Evolutionary conservation across 2,329 filamentous ascomycete genomes (phyloP), one percentile per base, ranked within the genome.

Genomic region (Aspergillus sp.): DNA sequence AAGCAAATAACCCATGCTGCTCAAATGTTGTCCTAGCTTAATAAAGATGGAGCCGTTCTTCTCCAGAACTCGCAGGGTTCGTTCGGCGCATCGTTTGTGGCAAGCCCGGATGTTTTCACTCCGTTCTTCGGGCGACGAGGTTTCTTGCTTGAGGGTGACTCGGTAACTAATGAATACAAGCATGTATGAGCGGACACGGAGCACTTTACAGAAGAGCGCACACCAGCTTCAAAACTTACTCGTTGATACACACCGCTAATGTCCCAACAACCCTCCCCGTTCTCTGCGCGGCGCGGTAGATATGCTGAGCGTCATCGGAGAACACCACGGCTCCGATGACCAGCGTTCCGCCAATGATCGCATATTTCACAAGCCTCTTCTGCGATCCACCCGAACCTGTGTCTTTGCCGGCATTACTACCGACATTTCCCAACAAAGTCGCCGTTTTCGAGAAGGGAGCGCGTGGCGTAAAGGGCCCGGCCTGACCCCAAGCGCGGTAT

Each of bases 1-100:
- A 10, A 98, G 83, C 10, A 98, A 84, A 74, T 98, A 98, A 71
- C 95, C 96, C 90, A 98, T 91, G 64, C 92, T 94, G 75, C 92
- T 96, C 77, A 99, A 77, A 77, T 99, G 95, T 71, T 99, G 95
- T 7, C 95, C 95, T 45, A 99, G 81, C 78, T 99, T 99, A 75
- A 99, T 98, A 69, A 98, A 99, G 64, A 99, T 96, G 29, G 94
- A 96, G 26, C 96, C 95, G 75, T 97, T 98, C 81, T 91, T 92
- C 82, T 99, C 95, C 65, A 98, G 80, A 1, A 96, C 93, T 58
- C 84, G 85, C 47, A 98, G 80, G 1, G 95, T 97, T 62, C 95
- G 87, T 69, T 92, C 85, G 31, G 95, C 95, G 78, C 95, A 99
- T 75, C 95, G 86, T 74, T 96, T 90, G 77, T 99, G 95, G 72